Evolutionary conservation across 805 yeast species (phyloP), one percentile per base, ranked within the genome.

Genomic region (Vanderwaltozyma polyspora): DNA sequence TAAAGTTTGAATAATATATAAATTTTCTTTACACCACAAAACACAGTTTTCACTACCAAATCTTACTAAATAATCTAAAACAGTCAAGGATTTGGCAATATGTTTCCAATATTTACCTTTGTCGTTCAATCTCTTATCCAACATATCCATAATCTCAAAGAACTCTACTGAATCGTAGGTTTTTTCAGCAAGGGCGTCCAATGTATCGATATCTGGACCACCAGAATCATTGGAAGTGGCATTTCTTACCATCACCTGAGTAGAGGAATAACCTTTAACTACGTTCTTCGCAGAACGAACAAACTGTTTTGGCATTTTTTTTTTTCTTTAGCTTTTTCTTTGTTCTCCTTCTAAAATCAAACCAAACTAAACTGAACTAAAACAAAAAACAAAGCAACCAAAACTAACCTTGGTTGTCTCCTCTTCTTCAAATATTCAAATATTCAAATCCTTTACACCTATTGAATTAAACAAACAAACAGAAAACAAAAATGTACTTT

Each of bases 21-120:
- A 57, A 55, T 89, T 87, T 52, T 85, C 94, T 52, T 76, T 80
- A 40, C 87, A 76, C 98, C 98, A 89, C 25, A 77, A 64, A 5
- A 87, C 94, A 49, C 87, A 89, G 49, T 80, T 79, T 45, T 86
- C 94, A 15, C 86, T 72, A 26, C 96, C 98, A 40, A 69, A 72
- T 46, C 91, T 74, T 14, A 87, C 85, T 38, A 87, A 65, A 59
- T 78, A 89, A 50, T 87, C 95, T 46, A 89, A 67, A n/a, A 89
- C 77, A 2, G 94, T 80, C 41, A 89, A 67, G 1, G 94, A 78
- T 59, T 89, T 91, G 42, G 93, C 87, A 32, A 89, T 87, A 56
- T 89, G 98, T 45, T 95, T 72, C 96, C 96, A 89, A 62, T 89
- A 82, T 57, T 86, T 87, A 41, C 97, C 97, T 64, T 87, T 87